These are phyloP conservation scores for Candida frijolesensis DNA, from an alignment of 1,139 yeast genomes.

Conservation along the genomic window DNA sequence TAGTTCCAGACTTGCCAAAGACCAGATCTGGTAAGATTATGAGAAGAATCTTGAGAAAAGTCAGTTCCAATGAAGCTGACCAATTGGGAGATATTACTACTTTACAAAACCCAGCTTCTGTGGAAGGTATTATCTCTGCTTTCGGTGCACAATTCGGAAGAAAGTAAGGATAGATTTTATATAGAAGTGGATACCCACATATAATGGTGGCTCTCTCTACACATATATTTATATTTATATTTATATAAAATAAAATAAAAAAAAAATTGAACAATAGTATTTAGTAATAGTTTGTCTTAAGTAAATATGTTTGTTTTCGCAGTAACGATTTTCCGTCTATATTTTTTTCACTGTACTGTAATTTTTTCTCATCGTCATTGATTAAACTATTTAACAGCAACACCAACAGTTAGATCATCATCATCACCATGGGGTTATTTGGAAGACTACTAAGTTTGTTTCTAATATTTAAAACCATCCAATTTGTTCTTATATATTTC, in stretches of 20 bases:
- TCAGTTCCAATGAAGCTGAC: conserved; percentile 77
- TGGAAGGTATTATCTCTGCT: conserved; percentile 62
- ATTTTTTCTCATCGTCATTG: not conserved
- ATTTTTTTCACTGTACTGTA: too few relatives aligned
- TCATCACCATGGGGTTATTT: conserved; percentile 2
- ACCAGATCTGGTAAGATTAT: conserved; percentile 83
- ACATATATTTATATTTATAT: not conserved
- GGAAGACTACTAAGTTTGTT: conserved; percentile 23
- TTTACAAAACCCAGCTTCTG: conserved; percentile 71
- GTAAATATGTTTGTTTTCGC: not conserved
- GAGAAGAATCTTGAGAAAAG: conserved; percentile 81
- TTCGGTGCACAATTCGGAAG: conserved; percentile 53
- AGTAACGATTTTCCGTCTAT: too few relatives aligned
- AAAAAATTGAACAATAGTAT: not conserved
- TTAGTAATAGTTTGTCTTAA: too few relatives aligned
- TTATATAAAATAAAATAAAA: not conserved
- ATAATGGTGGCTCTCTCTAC: not conserved
- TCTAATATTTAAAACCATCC: conserved; percentile 28
- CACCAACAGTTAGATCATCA: not conserved
- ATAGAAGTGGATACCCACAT: not conserved
- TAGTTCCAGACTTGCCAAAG: conserved; percentile 79
- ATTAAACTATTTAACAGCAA: not conserved
- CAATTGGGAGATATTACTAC: conserved; percentile 81
- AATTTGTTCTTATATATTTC: conserved; percentile 31
- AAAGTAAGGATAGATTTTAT: conserved; percentile 27